Evolutionary conservation across 1,284 basidiomycete genomes (phyloP), one percentile per base, ranked within the genome.

Genomic region (Cryptococcus amylolentus): DNA sequence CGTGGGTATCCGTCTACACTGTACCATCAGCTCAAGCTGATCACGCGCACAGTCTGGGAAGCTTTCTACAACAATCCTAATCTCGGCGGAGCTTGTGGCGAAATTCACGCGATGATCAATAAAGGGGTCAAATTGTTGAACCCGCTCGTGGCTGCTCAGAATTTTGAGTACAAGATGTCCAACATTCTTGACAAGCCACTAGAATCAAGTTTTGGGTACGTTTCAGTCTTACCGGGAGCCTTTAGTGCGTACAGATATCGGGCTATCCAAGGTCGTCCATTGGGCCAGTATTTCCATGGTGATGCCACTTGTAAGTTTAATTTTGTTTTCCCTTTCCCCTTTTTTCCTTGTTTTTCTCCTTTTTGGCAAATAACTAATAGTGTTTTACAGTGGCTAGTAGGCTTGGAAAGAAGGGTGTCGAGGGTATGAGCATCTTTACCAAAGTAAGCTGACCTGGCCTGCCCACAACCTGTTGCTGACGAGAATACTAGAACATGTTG

Each of bases 281-380:
- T 98, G 27, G 89, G 95, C 69, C 94, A 98, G 75, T 98, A 98
- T 80, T 98, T 98, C 83, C 94, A 98, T 70, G 95, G 95, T 67
- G 95, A 98, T 73, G 93, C 97, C 75, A 92, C 90, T 1, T 67
- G 76, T 78, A 49, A 53, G 75, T 68, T 39, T 8, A 13, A 23
- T 23, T 23, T 23, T 20, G 20, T 20, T 20, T 20, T n/a, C n/a
- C n/a, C n/a, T n/a, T n/a, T n/a, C n/a, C n/a, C n/a, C n/a, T n/a
- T n/a, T 23, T 23, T 23, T 23, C 23, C 23, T 23, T 23, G 2
- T 23, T 23, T 23, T 23, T 23, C 20, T 46, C 18, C 27, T 46
- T 46, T 28, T 8, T 12, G 45, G 27, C 20, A 26, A 26, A 27
- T 27, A 13, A 8, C 18, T 16, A 16, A 16, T 46, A 26, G 20